Base-by-base conservation (phyloP, 2,329 filamentous ascomycete species). In the Fusarium annulatum region DNA sequence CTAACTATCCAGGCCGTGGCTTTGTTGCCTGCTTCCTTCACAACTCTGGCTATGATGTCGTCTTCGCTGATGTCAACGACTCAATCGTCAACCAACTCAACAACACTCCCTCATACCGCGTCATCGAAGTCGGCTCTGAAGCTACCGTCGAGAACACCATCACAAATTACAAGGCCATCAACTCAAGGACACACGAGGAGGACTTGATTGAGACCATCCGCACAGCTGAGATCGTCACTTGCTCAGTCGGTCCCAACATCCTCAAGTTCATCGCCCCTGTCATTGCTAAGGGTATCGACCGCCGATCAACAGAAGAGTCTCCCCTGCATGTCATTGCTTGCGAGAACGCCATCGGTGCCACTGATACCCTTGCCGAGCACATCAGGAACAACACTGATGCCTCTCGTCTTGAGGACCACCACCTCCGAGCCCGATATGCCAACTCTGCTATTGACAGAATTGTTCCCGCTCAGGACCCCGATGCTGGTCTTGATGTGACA, bases 361-460 rank as follows among this genome's bases (percentile, higher is more conserved):
- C 96, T 56, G 94, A 96, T 81, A 94, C 93, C 43, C 92, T 98
- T 58, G 94, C 93, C 75, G 89, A 88, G 45, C 91, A 93, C 87
- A 97, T 97, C 86, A 93, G 92, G 82, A 86, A 91, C 77, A 92
- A 96, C 86, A 94, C 95, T 48, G 86, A 90, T 26, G 84, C 89
- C 43, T 86, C 91, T 56, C 91, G 92, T 60, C 87, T 95, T 52
- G 88, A 88, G 21, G 88, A 90, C 76, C 90, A 97, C 80, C 85
- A 91, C 80, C 85, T 88, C 77, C 93, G 94, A 78, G 95, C 95
- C 56, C 91, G 93, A 77, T 98, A 97, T 82, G 96, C 96, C 85
- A 99, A 99, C 87, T 97, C 94, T 71, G 96, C 96, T 78, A 98
- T 99, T 82, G 96, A 99, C 87, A 94, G 96, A 70, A 99, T 99